These are phyloP conservation scores for Hanseniaspora guilliermondii DNA, from an alignment of 805 yeast genomes.

Conservation along the genomic window DNA sequence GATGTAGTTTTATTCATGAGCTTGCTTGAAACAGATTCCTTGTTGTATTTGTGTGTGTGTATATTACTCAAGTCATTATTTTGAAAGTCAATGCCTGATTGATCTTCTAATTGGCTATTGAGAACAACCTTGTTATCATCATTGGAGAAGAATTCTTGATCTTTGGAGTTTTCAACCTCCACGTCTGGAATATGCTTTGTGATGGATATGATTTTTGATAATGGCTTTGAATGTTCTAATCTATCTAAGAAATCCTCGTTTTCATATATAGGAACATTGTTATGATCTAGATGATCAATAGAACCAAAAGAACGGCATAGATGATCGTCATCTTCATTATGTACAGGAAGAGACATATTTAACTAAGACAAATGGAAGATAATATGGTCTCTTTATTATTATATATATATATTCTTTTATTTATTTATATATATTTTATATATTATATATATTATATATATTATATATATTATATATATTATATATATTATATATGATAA, in stretches of 20 bases:
- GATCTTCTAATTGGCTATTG: not conserved
- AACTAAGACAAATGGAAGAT: not conserved
- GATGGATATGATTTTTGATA: slow-evolving; percentile 11
- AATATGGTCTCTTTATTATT: too few species aligned
- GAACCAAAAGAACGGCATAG: slow-evolving; percentile 10
- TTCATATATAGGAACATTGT: not conserved
- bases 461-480: too few species aligned
- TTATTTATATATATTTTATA: too few species aligned
- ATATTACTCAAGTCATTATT: not conserved
- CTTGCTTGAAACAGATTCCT: not conserved
- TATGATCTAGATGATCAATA: not conserved
- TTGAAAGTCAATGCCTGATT: not conserved
- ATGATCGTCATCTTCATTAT: not conserved
- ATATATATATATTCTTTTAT: too few species aligned
- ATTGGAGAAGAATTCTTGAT: not conserved
- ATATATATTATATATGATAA: too few species aligned
- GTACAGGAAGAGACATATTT: not conserved
- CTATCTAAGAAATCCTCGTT: slow-evolving; percentile 8
- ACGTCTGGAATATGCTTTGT: slow-evolving; percentile 13
- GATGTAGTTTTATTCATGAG: slow-evolving; percentile 1
- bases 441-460: too few species aligned
- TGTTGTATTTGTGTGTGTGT: not conserved
- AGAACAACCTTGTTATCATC: not conserved
- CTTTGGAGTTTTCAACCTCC: slow-evolving; percentile 6
- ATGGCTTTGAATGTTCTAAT: slow-evolving; percentile 6